Evolutionary conservation across 2,329 filamentous ascomycete species (phyloP), one percentile per base, ranked within the genome.

Genomic region (Cercospora beticola): DNA sequence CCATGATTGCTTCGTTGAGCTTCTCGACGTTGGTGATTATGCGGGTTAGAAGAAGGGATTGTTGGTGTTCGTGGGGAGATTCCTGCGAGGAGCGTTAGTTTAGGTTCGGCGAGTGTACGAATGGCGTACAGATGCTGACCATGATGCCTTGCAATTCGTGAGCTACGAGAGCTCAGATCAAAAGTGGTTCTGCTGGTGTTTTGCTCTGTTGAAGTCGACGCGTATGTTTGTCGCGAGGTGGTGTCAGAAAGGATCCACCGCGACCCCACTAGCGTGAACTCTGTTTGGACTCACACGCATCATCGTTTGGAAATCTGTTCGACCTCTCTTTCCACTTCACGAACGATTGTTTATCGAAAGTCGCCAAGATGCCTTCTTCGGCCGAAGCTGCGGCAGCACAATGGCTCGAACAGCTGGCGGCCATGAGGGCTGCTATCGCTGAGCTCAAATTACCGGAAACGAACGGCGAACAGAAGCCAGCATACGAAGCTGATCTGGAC

Each of bases 1-100:
- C 89, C 82, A 95, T 88, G 64, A 98, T 87, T 1, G 95, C 91
- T 81, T 98, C 95, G 75, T 99, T 99, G 54, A 99, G 86, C 81
- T 99, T 99, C 82, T 98, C 95, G 77, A 98, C 94, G 78, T 99
- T 99, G 78, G 90, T 95, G 82, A 97, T 97, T 82, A 99, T 97
- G 70, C 95, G 92, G 23, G 93, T 95, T 57, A 98, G 87, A 76
- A 99, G 86, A 64, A 97, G 86, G 77, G 91, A 96, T 85, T 99
- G 94, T 84, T 98, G 95, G 75, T 98, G 94, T 80, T 98, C 95
- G 78, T 99, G 95, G 46, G 95, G 95, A 76, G 92, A 97, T 81
- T 99, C 95, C 94, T 89, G 67, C 5, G 6, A 36, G 33, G 33
- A 12, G 5, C 6, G 10, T 36, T 36, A 36, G 4, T 36, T 54